Percentiles rank a stretch among this genome's conserved stretches.
These are phyloP conservation scores for Phyllosticta citribraziliensis DNA, from an alignment of 2,329 filamentous ascomycete genomes.

Conservation along the genomic window DNA sequence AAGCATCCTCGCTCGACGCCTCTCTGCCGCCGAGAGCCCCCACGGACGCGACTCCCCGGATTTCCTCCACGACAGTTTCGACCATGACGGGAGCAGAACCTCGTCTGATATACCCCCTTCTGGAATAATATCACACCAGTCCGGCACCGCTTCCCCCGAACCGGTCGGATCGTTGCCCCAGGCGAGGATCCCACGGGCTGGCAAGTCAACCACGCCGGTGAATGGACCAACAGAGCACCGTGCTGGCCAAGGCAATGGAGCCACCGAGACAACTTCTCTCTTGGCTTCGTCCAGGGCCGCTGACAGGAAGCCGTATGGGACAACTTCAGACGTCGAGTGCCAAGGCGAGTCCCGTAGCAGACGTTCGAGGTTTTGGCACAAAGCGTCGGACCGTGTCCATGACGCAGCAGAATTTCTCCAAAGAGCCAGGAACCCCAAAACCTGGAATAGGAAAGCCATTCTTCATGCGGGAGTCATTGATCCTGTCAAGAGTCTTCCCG, in stretches of 20 bases:
- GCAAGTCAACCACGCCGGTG: neutral
- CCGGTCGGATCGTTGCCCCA: neutral
- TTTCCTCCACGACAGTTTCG: constrained; percentile 3
- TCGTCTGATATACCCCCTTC: neutral
- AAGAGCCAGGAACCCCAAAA: constrained; percentile 47
- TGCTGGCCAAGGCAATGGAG: neutral
- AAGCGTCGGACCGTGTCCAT: neutral
- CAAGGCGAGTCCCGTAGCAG: neutral
- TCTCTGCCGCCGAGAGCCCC: neutral
- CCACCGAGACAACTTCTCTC: constrained; percentile 26
- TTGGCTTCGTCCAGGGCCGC: constrained; percentile 20
- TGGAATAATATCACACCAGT: neutral
- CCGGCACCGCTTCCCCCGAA: constrained; percentile 7
- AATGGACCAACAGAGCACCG: constrained; percentile 1
- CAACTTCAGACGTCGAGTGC: constrained; percentile 7
- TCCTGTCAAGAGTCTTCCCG: constrained; percentile 65
- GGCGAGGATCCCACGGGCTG: neutral
- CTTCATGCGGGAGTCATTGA: constrained; percentile 50
- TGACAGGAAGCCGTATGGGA: constrained; percentile 7
- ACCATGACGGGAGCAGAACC: neutral
- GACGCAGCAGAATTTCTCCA: neutral
- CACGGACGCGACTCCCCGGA: constrained; percentile 1
- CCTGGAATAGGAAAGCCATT: constrained; percentile 60
- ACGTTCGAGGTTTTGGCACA: constrained; percentile 1
- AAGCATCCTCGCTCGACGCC: constrained; percentile 6